Evolutionary conservation across 352 stramenopile genomes (phyloP), one percentile per base, ranked within the genome.

Genomic region (Phytopythium chamaehyphon): DNA sequence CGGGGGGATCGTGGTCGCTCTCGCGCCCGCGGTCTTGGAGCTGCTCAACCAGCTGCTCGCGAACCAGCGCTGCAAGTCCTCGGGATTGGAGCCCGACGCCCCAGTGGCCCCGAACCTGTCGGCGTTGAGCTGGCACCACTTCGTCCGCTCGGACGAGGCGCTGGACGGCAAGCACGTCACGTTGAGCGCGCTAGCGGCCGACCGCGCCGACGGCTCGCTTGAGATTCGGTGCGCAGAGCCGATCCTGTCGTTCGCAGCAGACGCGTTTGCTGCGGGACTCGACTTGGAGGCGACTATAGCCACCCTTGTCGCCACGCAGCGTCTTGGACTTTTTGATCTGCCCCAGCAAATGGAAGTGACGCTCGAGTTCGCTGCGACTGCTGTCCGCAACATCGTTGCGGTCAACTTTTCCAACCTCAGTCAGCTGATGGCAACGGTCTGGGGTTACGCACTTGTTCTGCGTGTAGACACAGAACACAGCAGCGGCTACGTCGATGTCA

Each of bases 381-480:
- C 51, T 59, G 58, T 82, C 0, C 71, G 71, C 28, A 59, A 67
- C 21, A 47, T 82, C n/a, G 54, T 66, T 37, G 58, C 47, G 3
- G 44, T 68, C 19, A 82, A 82, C 37, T 40, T 82, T 21, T 57
- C 67, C 16, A 57, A 56, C 33, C 63, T 82, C 38, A 56, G 59
- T 23, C 49, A 66, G 57, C 54, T 78, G 31, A 56, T 71, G 40
- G 49, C 62, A 3, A 66, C 55, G 24, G 50, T 66, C 11, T 82
- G 71, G 71, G 68, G 68, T 8, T 82, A 69, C 42, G 64, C 71
- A 42, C 51, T 82, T 36, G 53, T 71, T 28, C 46, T 82, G 8
- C 68, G 60, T 35, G 78, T 78, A 35, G 54, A 67, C 31, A 76
- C 48, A 15, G 33, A 58, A 18, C 56, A 76, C 46, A 64, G 55